These are phyloP conservation scores for Sinapis alba DNA, from an alignment of 441 rosid species.

Conservation along the genomic window DNA sequence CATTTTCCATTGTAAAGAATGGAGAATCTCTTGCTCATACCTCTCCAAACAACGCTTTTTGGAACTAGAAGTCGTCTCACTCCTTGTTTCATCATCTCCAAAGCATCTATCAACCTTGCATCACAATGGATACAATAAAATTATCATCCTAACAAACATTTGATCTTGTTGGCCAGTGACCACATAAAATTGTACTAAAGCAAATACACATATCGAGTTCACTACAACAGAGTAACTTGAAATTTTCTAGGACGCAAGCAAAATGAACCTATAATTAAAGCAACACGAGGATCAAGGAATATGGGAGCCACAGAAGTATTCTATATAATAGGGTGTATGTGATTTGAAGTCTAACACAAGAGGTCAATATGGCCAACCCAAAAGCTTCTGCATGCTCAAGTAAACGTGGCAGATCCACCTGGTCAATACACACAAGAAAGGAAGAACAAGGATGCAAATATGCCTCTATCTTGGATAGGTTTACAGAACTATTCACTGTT, in stretches of 20 bases:
- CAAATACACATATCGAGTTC: constrained; percentile 4
- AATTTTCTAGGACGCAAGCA: background rate
- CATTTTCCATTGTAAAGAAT: constrained; percentile 84
- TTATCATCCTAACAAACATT: background rate
- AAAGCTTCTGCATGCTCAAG: background rate
- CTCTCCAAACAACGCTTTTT: constrained; percentile 76
- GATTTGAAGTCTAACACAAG: background rate
- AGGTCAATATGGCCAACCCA: background rate
- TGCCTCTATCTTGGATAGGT: no score
- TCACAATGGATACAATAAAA: constrained; percentile 15
- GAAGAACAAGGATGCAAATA: no score
- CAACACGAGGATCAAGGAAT: background rate
- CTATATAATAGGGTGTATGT: background rate
- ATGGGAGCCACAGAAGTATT: background rate
- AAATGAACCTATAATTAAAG: no score
- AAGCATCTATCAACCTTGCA: constrained; percentile 82
- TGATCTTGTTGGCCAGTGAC: background rate
- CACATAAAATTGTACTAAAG: background rate
- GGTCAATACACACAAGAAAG: background rate
- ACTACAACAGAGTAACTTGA: constrained; percentile 1
- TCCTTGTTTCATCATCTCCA: constrained; percentile 99
- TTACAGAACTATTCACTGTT: no score
- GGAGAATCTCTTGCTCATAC: constrained; percentile 95
- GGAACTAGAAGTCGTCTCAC: constrained; percentile 84
- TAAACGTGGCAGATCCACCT: background rate